Conservation (phyloP, 1,284 basidiomycete species). For the Trametes hirsuta region DNA sequence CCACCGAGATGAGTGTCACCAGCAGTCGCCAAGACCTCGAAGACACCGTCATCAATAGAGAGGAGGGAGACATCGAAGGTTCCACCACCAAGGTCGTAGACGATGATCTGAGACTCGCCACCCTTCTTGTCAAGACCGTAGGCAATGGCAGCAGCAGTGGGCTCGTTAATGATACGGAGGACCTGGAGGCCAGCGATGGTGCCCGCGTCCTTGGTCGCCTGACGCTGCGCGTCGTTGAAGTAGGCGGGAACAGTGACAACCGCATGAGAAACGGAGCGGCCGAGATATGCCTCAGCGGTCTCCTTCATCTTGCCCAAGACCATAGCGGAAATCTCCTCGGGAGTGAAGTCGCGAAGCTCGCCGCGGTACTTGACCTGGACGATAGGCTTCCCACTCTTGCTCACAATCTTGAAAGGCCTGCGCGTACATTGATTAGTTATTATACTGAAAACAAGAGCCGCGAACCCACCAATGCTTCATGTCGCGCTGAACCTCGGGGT, state of each 20-base stretch:
- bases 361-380: conserved; percentile 88
- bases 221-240: conserved; percentile 99
- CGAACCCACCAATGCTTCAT: conserved; percentile 76
- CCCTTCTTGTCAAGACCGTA: conserved; percentile 98
- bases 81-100: conserved; percentile 89
- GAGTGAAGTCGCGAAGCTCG: conserved; percentile 83
- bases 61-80: conserved; percentile 94
- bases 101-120: conserved; percentile 89
- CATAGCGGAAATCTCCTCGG: conserved; percentile 95
- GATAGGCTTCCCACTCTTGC: conserved; percentile 85
- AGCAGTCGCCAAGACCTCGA: conserved; percentile 96
- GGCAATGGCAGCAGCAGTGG: conserved; percentile 96
- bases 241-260: conserved; percentile 99
- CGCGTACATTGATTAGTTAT: neutral
- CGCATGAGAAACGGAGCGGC: conserved; percentile 95
- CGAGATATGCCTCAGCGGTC: conserved; percentile 97
- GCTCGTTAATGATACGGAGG: conserved; percentile 99
- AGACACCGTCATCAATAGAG: conserved; percentile 97
- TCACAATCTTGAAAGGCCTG: conserved; percentile 79
- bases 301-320: conserved; percentile 98
- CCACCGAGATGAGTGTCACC: conserved; percentile 99
- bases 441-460: conserved; percentile 1
- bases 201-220: conserved; percentile 98
- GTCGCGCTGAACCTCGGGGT: conserved; percentile 79
- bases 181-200: conserved; percentile 95